Evolutionary conservation across 345 rosid species (phyloP), one percentile per base, ranked within the genome.

Genomic region (Mercurialis annua): DNA sequence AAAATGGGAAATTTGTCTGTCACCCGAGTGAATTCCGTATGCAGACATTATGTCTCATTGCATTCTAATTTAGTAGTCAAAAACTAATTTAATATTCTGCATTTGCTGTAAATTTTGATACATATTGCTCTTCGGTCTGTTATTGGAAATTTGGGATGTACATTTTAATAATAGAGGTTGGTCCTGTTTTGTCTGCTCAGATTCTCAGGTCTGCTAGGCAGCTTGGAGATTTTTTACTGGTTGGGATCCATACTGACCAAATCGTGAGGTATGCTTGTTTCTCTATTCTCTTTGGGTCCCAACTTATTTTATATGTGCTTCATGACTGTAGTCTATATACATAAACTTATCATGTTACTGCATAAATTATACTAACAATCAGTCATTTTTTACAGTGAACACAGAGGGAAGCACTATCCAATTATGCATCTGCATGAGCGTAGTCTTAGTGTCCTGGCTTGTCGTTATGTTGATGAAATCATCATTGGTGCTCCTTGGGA

Each of bases 401-500:
- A 84, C 66, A 82, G 94, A 72, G 97, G 97, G 56, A 73, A 70
- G 40, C 78, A 76, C 71, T 81, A 79, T 67, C 98, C 96, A 51
- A 85, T 93, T 68, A 90, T 93, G 98, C 84, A 88, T 81, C 86
- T 93, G 44, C 96, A 90, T 75, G 98, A 93, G 70, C 88, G 98
- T 50, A 84, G 90, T 54, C 86, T 93, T 60, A 88, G 97, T 57
- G 97, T 90, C 58, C 73, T 92, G 74, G 97, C 93, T 54, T 92
- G 96, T 66, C 94, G 94, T 64, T 93, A 88, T 77, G 98, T 93
- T 67, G 98, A 93, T 80, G 98, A 93, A 81, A 90, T 93, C 72
- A 90, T 93, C 73, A 93, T 93, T 52, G 98, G 98, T 65, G 96
- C 98, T 54, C 98, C 98, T 59, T 90, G 90, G 97, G 94, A 87